These are phyloP conservation scores for Fragaria nilgerrensis DNA, from an alignment of 306 rosid species.

Conservation along the genomic window DNA sequence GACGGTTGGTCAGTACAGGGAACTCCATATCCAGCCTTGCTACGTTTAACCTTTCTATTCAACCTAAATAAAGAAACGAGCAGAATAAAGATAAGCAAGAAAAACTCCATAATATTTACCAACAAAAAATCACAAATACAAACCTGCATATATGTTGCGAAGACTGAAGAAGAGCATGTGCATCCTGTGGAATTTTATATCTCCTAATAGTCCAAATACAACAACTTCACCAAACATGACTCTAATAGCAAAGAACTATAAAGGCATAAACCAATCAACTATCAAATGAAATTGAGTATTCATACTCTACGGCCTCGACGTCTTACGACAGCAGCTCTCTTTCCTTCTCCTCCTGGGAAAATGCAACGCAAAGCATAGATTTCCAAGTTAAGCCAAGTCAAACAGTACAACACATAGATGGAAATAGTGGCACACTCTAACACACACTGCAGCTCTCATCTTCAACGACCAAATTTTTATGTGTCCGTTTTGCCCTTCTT, in stretches of 20 bases:
- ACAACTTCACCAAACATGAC: slow-evolving; percentile 12
- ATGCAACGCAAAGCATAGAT: neutral
- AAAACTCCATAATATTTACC: no score
- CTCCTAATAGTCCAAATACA: slow-evolving; percentile 42
- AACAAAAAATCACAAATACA: slow-evolving; percentile 19
- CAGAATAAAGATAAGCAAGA: no score
- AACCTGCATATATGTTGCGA: slow-evolving; percentile 61
- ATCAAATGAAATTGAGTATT: neutral
- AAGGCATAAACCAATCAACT: neutral
- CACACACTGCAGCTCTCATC: slow-evolving; percentile 65
- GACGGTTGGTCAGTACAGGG: no score
- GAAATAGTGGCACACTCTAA: neutral
- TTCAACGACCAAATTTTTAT: slow-evolving; percentile 22
- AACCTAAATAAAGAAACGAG: no score
- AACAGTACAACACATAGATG: neutral
- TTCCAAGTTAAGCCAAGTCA: neutral
- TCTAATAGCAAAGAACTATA: neutral
- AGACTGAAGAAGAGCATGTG: slow-evolving; percentile 63
- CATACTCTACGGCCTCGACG: slow-evolving; percentile 62
- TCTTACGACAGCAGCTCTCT: slow-evolving; percentile 51
- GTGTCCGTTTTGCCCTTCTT: no score
- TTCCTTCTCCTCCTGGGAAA: slow-evolving; percentile 63
- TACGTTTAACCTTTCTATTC: no score
- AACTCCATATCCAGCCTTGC: no score
- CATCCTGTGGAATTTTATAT: slow-evolving; percentile 63